A percentile compares a stretch with the other conserved stretches of the same genome.
These are phyloP conservation scores for Trichoderma sp. DNA, from an alignment of 2,329 filamentous ascomycete species.

Conservation along the genomic window DNA sequence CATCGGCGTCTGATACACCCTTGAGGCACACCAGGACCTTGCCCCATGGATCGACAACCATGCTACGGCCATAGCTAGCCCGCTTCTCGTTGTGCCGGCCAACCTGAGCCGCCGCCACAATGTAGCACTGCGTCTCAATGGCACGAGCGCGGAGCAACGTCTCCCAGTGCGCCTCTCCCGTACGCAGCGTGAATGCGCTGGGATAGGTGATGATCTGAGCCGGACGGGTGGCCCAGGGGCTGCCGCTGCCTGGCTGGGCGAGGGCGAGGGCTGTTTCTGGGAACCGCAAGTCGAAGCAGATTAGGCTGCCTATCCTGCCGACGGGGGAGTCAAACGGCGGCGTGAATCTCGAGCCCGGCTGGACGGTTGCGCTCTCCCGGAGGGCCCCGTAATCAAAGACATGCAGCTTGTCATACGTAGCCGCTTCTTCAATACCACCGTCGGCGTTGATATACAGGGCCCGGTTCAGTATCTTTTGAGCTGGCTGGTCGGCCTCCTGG, in stretches of 20 bases:
- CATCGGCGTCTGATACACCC: slow-evolving; percentile 48
- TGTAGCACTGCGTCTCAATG: slow-evolving; percentile 85
- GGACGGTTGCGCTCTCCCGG: slow-evolving; percentile 58
- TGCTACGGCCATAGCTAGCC: slow-evolving; percentile 79
- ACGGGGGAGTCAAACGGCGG: slow-evolving; percentile 70
- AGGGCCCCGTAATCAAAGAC: slow-evolving; percentile 70
- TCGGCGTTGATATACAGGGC: slow-evolving; percentile 50
- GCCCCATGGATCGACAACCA: slow-evolving; percentile 88
- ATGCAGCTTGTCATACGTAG: slow-evolving; percentile 81
- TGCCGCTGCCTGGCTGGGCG: slow-evolving; percentile 41
- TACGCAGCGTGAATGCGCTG: slow-evolving; percentile 85
- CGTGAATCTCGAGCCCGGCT: slow-evolving; percentile 62
- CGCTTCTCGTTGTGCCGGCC: slow-evolving; percentile 73
- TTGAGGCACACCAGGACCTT: slow-evolving; percentile 64
- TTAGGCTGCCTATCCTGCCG: slow-evolving; percentile 73
- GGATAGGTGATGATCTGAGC: slow-evolving; percentile 84
- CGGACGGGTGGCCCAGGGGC: slow-evolving; percentile 33
- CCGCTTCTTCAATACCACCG: slow-evolving; percentile 42
- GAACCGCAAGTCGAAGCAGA: slow-evolving; percentile 91
- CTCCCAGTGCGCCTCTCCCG: slow-evolving; percentile 84
- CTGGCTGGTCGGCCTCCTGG: slow-evolving; percentile 13
- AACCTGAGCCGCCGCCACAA: slow-evolving; percentile 78
- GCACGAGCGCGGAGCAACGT: slow-evolving; percentile 74
- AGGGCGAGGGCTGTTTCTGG: slow-evolving; percentile 71
- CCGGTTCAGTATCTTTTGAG: slow-evolving; percentile 48